Evolutionary conservation across 441 rosid species (phyloP), one percentile per base, ranked within the genome.

Genomic region (Capsella rubella): DNA sequence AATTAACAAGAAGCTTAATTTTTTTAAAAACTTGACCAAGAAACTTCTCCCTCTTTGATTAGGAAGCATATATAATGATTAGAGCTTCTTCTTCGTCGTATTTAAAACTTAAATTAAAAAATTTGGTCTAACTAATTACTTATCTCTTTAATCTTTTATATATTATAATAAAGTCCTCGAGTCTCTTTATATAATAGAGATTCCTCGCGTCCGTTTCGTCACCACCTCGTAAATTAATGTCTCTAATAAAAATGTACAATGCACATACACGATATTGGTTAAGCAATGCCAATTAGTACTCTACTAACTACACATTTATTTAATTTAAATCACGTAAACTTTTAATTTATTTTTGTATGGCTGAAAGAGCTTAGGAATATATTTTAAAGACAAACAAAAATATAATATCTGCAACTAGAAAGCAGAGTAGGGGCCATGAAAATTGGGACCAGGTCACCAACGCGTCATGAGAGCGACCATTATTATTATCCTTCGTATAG

Each of bases 371-470:
- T 59, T 32, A 60, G 8, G 50, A 67, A 42, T 49, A 67, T 49
- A 21, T 43, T 32, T 6, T 0, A 6, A 6, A 21, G 47, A 46
- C 46, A 37, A 42, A 3, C 34, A 21, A 3, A 21, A 67, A 13
- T 61, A 56, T 42, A 75, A 69, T 50, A 50, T 51, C 50, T 71
- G 72, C 73, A 71, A 71, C 57, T 71, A 58, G 64, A 71, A 71
- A 71, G 51, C 40, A 71, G 76, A 65, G 72, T 77, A 45, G 63
- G 72, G 72, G 57, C 42, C 77, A 51, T 64, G 68, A 45, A 21
- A 65, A 53, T 59, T 65, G 73, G 77, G 80, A 77, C 80, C 76
- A 71, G 76, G 72, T 64, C 76, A 77, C 76, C 80, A 71, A 71
- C 80, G 77, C 76, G 80, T 69, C 75, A 76, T 71, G 80, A 71